These are phyloP conservation scores for Harrya chromipes DNA, from an alignment of 768 basidiomycete genomes.

Conservation along the genomic window DNA sequence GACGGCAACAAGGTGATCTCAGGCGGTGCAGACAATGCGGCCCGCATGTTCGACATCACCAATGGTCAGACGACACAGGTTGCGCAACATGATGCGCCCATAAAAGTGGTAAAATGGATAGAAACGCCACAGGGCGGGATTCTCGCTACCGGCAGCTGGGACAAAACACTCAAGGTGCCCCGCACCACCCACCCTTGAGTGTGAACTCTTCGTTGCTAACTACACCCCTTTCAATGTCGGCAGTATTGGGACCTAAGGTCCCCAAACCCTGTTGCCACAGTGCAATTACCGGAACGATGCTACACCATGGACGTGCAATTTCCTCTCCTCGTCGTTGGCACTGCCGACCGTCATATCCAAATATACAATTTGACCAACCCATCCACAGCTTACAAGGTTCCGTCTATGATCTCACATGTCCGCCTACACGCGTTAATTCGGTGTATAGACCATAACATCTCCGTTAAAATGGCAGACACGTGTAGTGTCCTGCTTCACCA, in stretches of 20 bases:
- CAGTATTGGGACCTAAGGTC: slow-evolving; percentile 94
- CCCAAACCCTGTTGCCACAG: slow-evolving; percentile 69
- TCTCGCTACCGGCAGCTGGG: slow-evolving; percentile 94
- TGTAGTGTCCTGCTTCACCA: slow-evolving; percentile 79
- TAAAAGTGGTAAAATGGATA: slow-evolving; percentile 79
- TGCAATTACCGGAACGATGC: slow-evolving; percentile 86
- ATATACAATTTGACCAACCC: slow-evolving; percentile 88
- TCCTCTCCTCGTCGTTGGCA: slow-evolving; percentile 87
- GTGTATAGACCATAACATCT: slow-evolving; percentile 65
- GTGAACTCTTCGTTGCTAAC: neutral
- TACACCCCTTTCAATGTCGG: neutral
- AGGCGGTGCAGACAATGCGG: slow-evolving; percentile 93
- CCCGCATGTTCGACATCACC: slow-evolving; percentile 86
- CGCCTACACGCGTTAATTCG: slow-evolving; percentile 1
- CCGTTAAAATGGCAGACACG: slow-evolving; percentile 95
- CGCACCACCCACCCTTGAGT: neutral
- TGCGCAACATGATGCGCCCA: slow-evolving; percentile 87
- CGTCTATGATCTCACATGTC: slow-evolving; percentile 13
- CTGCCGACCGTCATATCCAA: slow-evolving; percentile 88
- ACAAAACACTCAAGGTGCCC: slow-evolving; percentile 88
- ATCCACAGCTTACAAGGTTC: slow-evolving; percentile 70
- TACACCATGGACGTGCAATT: slow-evolving; percentile 83
- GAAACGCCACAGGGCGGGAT: slow-evolving; percentile 73
- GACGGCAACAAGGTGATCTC: slow-evolving; percentile 90
- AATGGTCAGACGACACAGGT: slow-evolving; percentile 82